Evolutionary conservation across 2,329 filamentous ascomycete genomes (phyloP).

Genomic region (Corinectria fuckeliana): DNA sequence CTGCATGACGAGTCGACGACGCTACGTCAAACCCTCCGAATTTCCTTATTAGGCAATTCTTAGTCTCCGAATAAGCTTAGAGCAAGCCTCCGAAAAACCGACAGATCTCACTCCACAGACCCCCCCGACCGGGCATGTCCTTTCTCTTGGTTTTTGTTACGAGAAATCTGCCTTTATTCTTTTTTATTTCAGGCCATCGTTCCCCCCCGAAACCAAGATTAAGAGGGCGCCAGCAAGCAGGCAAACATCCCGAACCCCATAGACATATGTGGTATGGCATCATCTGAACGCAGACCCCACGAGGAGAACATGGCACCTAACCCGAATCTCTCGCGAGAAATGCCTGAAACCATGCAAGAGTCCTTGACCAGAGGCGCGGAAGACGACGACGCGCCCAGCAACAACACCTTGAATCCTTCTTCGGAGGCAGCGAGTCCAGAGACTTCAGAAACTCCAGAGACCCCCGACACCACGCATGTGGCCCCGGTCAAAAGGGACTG

Average conservation of each 20-base stretch:
- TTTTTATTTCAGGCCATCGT: neutral
- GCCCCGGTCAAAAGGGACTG: neutral
- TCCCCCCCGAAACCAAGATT: neutral
- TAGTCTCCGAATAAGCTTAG: neutral
- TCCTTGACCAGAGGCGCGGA: neutral
- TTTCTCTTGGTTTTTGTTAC: neutral
- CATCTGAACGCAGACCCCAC: neutral
- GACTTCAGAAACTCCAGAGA: neutral
- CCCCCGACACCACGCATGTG: neutral
- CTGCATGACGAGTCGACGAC: neutral
- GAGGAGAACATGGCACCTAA: neutral
- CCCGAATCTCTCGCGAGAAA: neutral
- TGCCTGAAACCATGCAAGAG: neutral
- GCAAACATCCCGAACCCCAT: neutral
- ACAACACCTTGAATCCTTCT: neutral
- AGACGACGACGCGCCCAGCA: neutral
- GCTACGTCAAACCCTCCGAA: conserved; percentile 14
- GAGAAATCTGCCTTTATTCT: neutral
- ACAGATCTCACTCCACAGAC: neutral
- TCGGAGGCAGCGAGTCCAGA: neutral
- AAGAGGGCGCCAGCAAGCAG: neutral
- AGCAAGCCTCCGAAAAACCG: neutral
- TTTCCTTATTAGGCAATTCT: conserved; percentile 18
- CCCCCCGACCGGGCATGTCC: neutral
- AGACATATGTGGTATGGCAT: neutral